phyloP scores from a whole-genome alignment of 192 early-diverging fungal species.

The Coemansia asiatica region DNA sequence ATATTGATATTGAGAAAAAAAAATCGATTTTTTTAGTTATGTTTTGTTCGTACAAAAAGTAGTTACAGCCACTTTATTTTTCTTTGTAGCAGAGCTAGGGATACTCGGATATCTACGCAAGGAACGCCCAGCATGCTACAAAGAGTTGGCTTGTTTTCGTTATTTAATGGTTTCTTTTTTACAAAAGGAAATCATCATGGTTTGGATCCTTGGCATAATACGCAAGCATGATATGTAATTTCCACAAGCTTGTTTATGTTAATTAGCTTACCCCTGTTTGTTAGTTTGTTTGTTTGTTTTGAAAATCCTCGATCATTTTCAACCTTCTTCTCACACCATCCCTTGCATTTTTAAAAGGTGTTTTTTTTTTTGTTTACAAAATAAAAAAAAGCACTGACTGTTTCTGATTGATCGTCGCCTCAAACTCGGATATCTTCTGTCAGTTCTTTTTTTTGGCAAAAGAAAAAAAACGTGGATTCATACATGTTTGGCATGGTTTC shows the following conservation, averaged over 20 bases:
- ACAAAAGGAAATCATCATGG: background rate
- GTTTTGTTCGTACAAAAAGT: too few relatives aligned
- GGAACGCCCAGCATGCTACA: background rate
- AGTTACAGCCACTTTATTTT: too few relatives aligned
- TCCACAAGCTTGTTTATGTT: too few relatives aligned
- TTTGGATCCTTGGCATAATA: background rate
- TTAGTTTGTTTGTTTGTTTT: background rate
- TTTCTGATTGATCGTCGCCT: constrained; percentile 8
- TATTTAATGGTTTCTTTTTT: background rate
- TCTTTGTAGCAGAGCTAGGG: too few relatives aligned
- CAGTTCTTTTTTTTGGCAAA: background rate
- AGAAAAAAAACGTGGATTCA: background rate
- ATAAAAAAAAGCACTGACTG: too few relatives aligned
- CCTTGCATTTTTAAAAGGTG: background rate
- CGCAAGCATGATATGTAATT: too few relatives aligned
- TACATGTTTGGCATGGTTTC: background rate
- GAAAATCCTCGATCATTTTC: background rate
- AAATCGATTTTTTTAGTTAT: too few relatives aligned
- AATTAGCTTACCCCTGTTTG: background rate
- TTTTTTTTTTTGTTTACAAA: too few relatives aligned
- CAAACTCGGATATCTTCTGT: background rate
- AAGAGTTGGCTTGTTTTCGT: background rate
- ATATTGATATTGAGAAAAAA: background rate
- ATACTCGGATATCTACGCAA: background rate
- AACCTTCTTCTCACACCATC: background rate